Evolutionary conservation across 148 eudicot species (phyloP).

Genomic region (Camellia granthamiana): DNA sequence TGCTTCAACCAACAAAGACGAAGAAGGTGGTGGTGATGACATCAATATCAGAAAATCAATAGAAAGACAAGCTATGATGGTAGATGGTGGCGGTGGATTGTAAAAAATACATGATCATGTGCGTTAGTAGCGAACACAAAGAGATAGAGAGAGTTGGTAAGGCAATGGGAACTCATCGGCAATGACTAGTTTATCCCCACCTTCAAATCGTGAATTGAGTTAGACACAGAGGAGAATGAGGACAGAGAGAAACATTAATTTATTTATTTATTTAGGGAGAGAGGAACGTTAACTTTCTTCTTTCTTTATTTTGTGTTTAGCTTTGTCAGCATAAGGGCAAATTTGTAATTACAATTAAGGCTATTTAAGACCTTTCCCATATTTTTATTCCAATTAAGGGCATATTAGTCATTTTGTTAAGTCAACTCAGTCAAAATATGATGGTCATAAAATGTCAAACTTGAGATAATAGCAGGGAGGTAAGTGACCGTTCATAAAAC

Average conservation of each 20-base stretch:
- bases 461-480: not conserved
- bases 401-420: not conserved
- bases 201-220: too few relatives aligned
- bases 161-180: not conserved
- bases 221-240: not conserved
- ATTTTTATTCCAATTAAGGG: not conserved
- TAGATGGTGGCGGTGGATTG: too few relatives aligned
- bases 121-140: too few relatives aligned
- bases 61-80: too few relatives aligned
- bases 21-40: too few relatives aligned
- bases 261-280: not conserved
- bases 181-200: not conserved
- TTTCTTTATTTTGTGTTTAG: not conserved
- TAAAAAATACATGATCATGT: too few relatives aligned
- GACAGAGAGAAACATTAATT: not conserved
- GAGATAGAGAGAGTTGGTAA: not conserved
- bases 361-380: not conserved
- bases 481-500: not conserved
- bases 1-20: too few relatives aligned
- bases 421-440: not conserved
- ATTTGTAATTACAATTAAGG: not conserved
- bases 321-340: not conserved
- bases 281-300: not conserved
- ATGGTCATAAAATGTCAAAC: too few relatives aligned
- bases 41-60: too few relatives aligned